Base-by-base conservation (phyloP, 257 asterid genomes). In the Petunia secreta region DNA sequence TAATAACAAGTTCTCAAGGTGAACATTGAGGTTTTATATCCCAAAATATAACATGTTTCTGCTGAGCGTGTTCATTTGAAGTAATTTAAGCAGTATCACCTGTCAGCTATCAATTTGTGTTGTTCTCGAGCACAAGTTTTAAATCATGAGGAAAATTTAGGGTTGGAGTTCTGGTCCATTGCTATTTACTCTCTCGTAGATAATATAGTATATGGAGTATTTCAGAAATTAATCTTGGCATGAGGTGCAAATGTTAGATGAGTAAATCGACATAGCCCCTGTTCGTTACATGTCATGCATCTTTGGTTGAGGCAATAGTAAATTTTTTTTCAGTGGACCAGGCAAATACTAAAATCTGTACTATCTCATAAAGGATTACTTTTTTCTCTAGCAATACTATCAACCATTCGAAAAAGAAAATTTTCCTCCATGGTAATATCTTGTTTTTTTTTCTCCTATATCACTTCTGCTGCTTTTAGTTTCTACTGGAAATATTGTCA, bases 141-240 rank as follows among this genome's bases (percentile, higher is more conserved):
- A 3, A 34, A 50, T 50, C 78, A 73, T 34, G 62, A 50, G 63
- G 44, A 73, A 73, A 50, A 13, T 6, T 50, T 10, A 39, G 63
- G 78, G 46, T 73, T 73, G 77, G 4, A 50, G 62, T 36, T 50
- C 63, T 73, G 55, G 55, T 39, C 4, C 43, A 55, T 15, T 67
- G 39, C 55, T 67, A n/a, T 67, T 66, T 67, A 67, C 44, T 67
- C 55, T 67, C 39, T 43, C 15, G 3, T 73, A 13, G 62, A 73
- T 71, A 6, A 71, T 73, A 62, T 73, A 73, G 36, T 50, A 52
- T 73, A 36, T 73, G 63, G 78, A 73, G 46, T 50, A 52, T 50
- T 73, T 50, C 63, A 11, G 62, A 73, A 73, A 73, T 48, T 48
- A 48, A 73, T 50, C 7, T 1, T 73, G 46, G 14, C 39, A 13